Conservation (phyloP, 495 filamentous ascomycete species). For the Aspergillus bertholletiae region DNA sequence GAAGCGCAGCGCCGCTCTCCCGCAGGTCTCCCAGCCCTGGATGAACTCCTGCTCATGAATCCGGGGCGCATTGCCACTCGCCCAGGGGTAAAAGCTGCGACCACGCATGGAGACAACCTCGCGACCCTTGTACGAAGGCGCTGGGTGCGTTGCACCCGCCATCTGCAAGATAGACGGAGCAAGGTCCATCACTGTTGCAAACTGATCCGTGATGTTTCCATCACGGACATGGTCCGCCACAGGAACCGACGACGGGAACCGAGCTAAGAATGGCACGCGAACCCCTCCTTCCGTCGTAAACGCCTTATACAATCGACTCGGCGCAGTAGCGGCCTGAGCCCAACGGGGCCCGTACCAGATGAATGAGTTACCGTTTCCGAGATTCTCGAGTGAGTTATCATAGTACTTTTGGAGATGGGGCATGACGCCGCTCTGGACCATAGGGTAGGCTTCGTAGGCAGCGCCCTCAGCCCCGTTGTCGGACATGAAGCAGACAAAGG, state of each 20-base stretch:
- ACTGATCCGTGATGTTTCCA: slow-evolving; percentile 49
- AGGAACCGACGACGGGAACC: slow-evolving; percentile 36
- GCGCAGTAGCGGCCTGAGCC: slow-evolving; percentile 62
- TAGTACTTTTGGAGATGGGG: slow-evolving; percentile 58
- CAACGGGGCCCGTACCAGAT: slow-evolving; percentile 65
- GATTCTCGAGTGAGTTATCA: slow-evolving; percentile 58
- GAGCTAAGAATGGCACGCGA: slow-evolving; percentile 54
- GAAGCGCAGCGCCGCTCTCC: slow-evolving; percentile 41
- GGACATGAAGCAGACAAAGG: slow-evolving; percentile 61
- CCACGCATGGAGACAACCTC: slow-evolving; percentile 60
- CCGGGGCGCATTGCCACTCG: slow-evolving; percentile 23
- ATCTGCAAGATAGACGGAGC: slow-evolving; percentile 59
- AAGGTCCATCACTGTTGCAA: slow-evolving; percentile 63
- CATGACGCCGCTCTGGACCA: slow-evolving; percentile 48
- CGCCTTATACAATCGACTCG: slow-evolving; percentile 58
- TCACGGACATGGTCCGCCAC: slow-evolving; percentile 16
- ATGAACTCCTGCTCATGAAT: slow-evolving; percentile 49
- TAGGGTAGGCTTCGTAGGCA: slow-evolving; percentile 57
- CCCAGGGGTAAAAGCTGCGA: slow-evolving; percentile 42
- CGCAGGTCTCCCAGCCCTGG: slow-evolving; percentile 47
- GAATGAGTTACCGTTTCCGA: slow-evolving; percentile 58
- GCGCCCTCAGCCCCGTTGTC: slow-evolving; percentile 65
- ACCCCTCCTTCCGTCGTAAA: slow-evolving; percentile 62
- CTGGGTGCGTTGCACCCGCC: slow-evolving; percentile 57
- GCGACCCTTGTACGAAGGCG: slow-evolving; percentile 52